These are phyloP conservation scores for Echium plantagineum DNA, from an alignment of 257 asterid species.

Conservation along the genomic window DNA sequence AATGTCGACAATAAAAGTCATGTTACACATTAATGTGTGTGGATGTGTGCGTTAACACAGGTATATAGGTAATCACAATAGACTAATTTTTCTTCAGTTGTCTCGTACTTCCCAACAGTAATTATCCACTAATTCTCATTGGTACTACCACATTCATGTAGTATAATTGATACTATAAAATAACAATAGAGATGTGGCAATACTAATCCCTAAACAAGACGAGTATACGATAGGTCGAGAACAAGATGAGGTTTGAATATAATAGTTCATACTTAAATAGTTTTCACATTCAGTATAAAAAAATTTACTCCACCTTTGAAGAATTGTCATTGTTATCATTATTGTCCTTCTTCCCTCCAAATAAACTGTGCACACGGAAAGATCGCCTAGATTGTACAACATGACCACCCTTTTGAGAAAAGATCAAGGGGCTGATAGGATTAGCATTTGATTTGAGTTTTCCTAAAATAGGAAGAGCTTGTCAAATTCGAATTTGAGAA, in stretches of 20 bases:
- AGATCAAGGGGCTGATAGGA: not conserved
- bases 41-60: no score
- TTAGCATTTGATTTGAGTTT: not conserved
- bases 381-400: conserved; percentile 22
- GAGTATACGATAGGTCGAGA: not conserved
- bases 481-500: not conserved
- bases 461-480: not conserved
- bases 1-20: not conserved
- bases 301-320: conserved; percentile 38
- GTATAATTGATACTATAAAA: no score
- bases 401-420: not conserved
- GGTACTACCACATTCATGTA: no score
- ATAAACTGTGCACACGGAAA: conserved; percentile 46
- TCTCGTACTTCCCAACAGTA: no score
- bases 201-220: no score
- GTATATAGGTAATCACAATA: no score
- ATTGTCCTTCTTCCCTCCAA: conserved; percentile 70
- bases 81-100: no score
- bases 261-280: not conserved
- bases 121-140: no score
- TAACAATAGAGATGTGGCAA: no score
- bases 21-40: not conserved
- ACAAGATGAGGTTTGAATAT: not conserved
- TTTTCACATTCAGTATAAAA: not conserved
- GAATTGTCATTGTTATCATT: conserved; percentile 47